These are phyloP conservation scores for Phoenix roebelenii DNA, from an alignment of 176 grass and related monocot species.

Conservation along the genomic window DNA sequence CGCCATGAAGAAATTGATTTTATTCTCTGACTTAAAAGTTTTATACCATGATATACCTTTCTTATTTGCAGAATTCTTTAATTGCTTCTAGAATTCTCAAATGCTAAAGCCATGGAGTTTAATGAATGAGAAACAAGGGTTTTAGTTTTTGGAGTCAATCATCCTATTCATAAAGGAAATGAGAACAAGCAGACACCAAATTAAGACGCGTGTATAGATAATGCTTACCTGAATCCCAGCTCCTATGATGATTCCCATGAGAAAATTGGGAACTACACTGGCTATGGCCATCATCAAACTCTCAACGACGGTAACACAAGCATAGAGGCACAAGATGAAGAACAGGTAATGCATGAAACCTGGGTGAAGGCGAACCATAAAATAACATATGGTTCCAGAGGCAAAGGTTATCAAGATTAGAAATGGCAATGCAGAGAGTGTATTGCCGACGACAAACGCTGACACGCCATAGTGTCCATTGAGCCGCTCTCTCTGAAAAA, in stretches of 20 bases:
- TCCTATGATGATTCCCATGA: slow-evolving; percentile 98
- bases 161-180: no score
- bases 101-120: no score
- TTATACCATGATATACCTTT: no score
- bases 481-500: slow-evolving; percentile 89
- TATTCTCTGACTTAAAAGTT: no score
- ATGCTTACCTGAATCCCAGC: slow-evolving; percentile 86
- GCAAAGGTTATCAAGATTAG: slow-evolving; percentile 76
- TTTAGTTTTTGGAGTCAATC: no score
- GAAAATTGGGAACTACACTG: slow-evolving; percentile 97
- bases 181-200: no score
- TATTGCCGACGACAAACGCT: slow-evolving; percentile 90
- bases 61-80: no score
- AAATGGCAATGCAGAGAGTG: slow-evolving; percentile 82
- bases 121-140: no score
- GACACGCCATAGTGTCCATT: slow-evolving; percentile 93
- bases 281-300: slow-evolving; percentile 99
- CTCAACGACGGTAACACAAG: slow-evolving; percentile 89
- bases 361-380: slow-evolving; percentile 80
- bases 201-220: background rate
- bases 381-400: slow-evolving; percentile 90
- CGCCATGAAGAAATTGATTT: no score
- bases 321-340: slow-evolving; percentile 74
- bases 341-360: slow-evolving; percentile 83
- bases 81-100: no score